Percentiles rank a stretch among this genome's conserved stretches.
Conservation (phyloP, 495 filamentous ascomycete genomes). For the Xylaria flabelliformis region DNA sequence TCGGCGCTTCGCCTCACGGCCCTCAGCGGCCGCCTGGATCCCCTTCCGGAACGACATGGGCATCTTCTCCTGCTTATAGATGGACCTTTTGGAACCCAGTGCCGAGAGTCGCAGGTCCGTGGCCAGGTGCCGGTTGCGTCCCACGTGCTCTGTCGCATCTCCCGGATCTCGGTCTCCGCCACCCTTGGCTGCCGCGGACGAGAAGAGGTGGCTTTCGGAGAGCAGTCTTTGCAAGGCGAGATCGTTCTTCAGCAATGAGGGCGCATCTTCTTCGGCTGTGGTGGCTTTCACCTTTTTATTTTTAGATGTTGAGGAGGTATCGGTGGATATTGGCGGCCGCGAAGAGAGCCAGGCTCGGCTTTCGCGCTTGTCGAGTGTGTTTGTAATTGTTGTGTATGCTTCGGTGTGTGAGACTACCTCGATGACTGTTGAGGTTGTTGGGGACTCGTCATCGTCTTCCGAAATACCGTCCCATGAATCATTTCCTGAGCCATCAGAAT, state of each 20-base stretch:
- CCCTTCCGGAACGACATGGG: conserved; percentile 80
- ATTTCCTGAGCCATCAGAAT: conserved; percentile 44
- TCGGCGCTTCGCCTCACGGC: conserved; percentile 72
- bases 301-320: conserved; percentile 37
- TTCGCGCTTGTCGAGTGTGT: conserved; percentile 68
- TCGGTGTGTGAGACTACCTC: conserved; percentile 73
- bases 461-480: conserved; percentile 69
- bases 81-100: conserved; percentile 76
- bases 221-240: conserved; percentile 88
- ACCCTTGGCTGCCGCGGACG: conserved; percentile 66
- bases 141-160: conserved; percentile 52
- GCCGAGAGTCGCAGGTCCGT: conserved; percentile 80
- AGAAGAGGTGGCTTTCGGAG: conserved; percentile 89
- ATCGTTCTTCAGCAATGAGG: conserved; percentile 80
- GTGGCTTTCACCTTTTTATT: conserved; percentile 43
- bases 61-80: conserved; percentile 81
- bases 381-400: conserved; percentile 39
- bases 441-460: conserved; percentile 43
- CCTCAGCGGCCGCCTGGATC: conserved; percentile 68
- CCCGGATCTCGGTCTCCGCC: conserved; percentile 33
- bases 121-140: conserved; percentile 68
- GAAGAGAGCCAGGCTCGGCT: conserved; percentile 76
- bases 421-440: conserved; percentile 35
- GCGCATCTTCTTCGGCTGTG: conserved; percentile 55
- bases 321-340: conserved; percentile 45